Base-by-base conservation (phyloP, 805 yeast species). In the Tetrapisispora namnaoensis region DNA sequence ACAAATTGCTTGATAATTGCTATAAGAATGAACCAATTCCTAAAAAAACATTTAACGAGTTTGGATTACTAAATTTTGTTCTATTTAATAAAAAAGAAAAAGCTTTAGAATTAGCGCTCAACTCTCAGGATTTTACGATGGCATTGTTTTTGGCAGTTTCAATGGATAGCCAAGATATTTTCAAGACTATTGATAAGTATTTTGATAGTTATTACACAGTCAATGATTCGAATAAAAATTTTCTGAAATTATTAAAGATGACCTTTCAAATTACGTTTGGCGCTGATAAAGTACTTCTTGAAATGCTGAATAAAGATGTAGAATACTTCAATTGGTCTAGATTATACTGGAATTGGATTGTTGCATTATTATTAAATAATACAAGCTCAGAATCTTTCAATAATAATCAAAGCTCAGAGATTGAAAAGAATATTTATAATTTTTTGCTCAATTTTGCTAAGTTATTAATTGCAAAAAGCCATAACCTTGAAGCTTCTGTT, bases 71-170 rank as follows among this genome's bases (percentile, higher is more conserved):
- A 28, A 30, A 28, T n/a, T n/a, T 13, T 13, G 30, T 42, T 8
- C 30, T 30, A 42, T 42, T 37, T 20, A 28, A 42, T 4, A 74
- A 81, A 50, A 76, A 80, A 22, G 78, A 76, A 10, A 75, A 73
- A 3, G 96, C 96, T 0, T 66, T 89, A 43, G 70, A 74, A 18
- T 67, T 72, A 48, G 80, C 91, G 1, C 61, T 88, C 17, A 70
- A 75, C 1, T 75, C 78, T 45, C 75, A 79, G 8, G 86, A 86
- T 54, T 90, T 87, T 83, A 80, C 93, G 0, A 71, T 89, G 65
- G 85, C 96, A 0, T 67, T 91, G 48, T 61, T 88, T 30, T 69
- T 90, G 44, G 81, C 95, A 1, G 75, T 81, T 51, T 63, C 85
- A 16, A 67, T 79, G 24, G 83, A 93, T 2, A 8, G 13, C 2